phyloP scores from a whole-genome alignment of 257 asterid species.

The Hygrophila difformis region DNA sequence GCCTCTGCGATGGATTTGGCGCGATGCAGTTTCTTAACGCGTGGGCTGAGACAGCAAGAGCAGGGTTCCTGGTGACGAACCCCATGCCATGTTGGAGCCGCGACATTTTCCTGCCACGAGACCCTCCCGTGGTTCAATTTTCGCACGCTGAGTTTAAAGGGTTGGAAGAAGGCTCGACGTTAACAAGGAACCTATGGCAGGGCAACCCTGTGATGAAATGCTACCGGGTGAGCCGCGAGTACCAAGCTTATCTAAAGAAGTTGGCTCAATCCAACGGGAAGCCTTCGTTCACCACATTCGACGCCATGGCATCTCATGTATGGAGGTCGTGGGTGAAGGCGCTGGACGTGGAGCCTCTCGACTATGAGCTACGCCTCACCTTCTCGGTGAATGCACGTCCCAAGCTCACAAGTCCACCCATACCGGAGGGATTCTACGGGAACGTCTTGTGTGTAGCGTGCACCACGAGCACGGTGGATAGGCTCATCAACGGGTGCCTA shows the following conservation, averaged over 20 bases:
- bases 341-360: conserved; percentile 40
- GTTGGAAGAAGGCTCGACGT: conserved; percentile 40
- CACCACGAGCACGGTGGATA: conserved; percentile 39
- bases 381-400: conserved; percentile 72
- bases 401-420: conserved; percentile 42
- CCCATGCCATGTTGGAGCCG: conserved; percentile 76
- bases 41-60: conserved; percentile 68
- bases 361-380: conserved; percentile 65
- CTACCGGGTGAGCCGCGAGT: conserved; percentile 48
- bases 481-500: conserved; percentile 30
- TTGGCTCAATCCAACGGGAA: conserved; percentile 32
- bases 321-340: conserved; percentile 87
- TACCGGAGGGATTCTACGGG: conserved; percentile 69
- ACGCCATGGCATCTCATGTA: conserved; percentile 83
- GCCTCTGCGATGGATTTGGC: conserved; percentile 88
- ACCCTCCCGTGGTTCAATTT: conserved; percentile 42
- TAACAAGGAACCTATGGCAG: conserved; percentile 44
- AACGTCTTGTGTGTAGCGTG: conserved; percentile 81
- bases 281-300: conserved; percentile 48
- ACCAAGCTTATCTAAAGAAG: conserved; percentile 45
- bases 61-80: conserved; percentile 32
- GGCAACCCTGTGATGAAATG: conserved; percentile 62
- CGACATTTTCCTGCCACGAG: conserved; percentile 51
- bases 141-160: conserved; percentile 60
- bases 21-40: conserved; percentile 80